Conservation (phyloP, 2,329 filamentous ascomycete species). For the Scytalidium sp. region DNA sequence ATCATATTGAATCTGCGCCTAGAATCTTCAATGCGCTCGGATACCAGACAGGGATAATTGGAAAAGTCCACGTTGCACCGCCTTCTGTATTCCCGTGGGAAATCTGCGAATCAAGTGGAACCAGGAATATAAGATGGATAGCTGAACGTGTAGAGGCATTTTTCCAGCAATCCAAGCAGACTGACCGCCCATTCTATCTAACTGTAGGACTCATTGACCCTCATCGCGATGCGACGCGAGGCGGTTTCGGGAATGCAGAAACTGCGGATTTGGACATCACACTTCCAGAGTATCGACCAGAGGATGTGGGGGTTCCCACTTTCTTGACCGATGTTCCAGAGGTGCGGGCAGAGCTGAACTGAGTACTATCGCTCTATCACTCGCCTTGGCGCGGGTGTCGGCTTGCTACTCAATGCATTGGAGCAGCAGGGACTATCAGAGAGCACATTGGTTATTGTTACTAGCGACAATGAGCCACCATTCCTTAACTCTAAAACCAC, state of each 20-base stretch:
- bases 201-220: constrained; percentile 45
- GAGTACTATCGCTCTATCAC: constrained; percentile 13
- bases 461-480: constrained; percentile 38
- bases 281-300: constrained; percentile 6
- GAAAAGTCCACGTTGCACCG: constrained; percentile 47
- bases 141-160: constrained; percentile 36
- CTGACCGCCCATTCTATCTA: constrained; percentile 37
- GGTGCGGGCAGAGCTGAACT: constrained; percentile 5
- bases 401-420: constrained; percentile 30
- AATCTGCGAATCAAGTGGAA: constrained; percentile 35
- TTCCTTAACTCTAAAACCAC: constrained; percentile 42
- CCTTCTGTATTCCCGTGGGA: constrained; percentile 38
- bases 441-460: constrained; percentile 34
- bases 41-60: constrained; percentile 44
- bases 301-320: constrained; percentile 22
- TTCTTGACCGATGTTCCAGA: constrained; percentile 11
- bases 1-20: constrained; percentile 40
- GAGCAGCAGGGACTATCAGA: constrained; percentile 22
- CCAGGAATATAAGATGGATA: constrained; percentile 38
- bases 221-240: constrained; percentile 39
- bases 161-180: constrained; percentile 30
- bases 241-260: constrained; percentile 27
- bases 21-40: constrained; percentile 34
- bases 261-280: constrained; percentile 19
- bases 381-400: constrained; percentile 34